Evolutionary conservation across 1,284 basidiomycete species (phyloP), one percentile per base, ranked within the genome.

Genomic region (Tremellales sp.): DNA sequence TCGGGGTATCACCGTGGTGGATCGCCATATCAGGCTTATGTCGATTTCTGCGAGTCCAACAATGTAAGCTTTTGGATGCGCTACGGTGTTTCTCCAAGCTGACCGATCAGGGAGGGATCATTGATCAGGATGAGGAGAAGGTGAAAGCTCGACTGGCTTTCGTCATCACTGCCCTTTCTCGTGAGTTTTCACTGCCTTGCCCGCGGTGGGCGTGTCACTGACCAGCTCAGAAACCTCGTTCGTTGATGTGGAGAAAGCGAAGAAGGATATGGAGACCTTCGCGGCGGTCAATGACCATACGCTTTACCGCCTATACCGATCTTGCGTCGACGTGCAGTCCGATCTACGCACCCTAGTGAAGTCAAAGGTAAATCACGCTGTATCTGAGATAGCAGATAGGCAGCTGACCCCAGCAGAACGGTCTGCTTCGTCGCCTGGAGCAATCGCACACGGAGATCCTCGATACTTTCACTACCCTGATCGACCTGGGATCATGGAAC

Each of bases 241-340:
- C 58, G 78, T 82, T 3, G 91, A 97, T 46, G 77, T 81, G 1
- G 78, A 82, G 36, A 88, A 88, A 65, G 86, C 84, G 0, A 75
- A 77, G 2, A 86, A 87, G 49, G 92, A 97, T 63, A 74, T 99
- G 21, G 78, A 83, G 19, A 72, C 81, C 0, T 97, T 98, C 61
- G 92, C 92, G 1, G 86, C 86, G 53, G 75, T 85, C 33, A 97
- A 97, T 69, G 91, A 97, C 62, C 79, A 80, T 19, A 80, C 89
- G 43, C 76, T 94, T 10, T 96, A 92, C 76, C 90, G 87, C 70
- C 77, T 93, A 4, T 76, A 94, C 39, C 85, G 83, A 65, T 84
- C 81, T 0, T 84, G 87, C 61, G 81, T 89, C 75, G 90, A 97
- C 67, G 78, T 85, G 0, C 84, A 89, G 59, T 84, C 85, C 0